Conservation (phyloP, 192 early-diverging fungal genomes). For the Obelidium mucronatum region DNA sequence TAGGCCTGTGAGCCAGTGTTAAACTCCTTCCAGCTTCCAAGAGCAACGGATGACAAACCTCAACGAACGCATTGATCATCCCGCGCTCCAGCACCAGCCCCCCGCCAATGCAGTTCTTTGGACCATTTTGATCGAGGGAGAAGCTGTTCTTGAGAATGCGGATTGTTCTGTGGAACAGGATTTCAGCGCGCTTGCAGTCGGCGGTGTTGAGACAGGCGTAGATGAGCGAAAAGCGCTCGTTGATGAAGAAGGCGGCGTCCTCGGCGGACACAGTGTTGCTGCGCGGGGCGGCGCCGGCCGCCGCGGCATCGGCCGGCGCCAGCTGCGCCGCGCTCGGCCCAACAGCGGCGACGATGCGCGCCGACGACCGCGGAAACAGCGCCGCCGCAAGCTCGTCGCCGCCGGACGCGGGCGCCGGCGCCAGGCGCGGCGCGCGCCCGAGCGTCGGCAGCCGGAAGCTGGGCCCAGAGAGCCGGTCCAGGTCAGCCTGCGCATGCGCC, state of each 20-base stretch:
- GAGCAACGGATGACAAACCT: slow-evolving; percentile 41
- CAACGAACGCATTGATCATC: slow-evolving; percentile 86
- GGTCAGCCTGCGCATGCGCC: neutral
- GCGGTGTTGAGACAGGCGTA: slow-evolving; percentile 77
- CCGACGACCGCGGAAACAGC: neutral
- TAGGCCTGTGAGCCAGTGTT: slow-evolving; percentile 36
- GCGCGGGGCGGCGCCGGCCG: neutral
- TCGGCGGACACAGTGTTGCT: neutral
- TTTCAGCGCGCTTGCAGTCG: slow-evolving; percentile 75
- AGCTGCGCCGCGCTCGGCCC: no score
- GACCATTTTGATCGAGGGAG: neutral
- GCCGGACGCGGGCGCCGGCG: neutral
- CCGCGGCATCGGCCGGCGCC: no score
- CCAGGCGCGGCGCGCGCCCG: neutral
- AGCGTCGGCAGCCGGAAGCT: neutral
- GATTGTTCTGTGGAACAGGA: slow-evolving; percentile 70
- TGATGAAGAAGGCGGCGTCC: slow-evolving; percentile 11
- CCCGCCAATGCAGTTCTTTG: neutral
- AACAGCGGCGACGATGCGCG: neutral
- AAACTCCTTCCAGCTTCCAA: neutral
- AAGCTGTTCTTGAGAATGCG: slow-evolving; percentile 59
- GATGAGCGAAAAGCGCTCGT: slow-evolving; percentile 44
- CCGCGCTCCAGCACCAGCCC: slow-evolving; percentile 29
- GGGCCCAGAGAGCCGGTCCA: neutral
- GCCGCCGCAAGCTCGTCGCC: neutral